Percentiles rank a stretch among this genome's conserved stretches.
phyloP scores from a whole-genome alignment of 2,329 filamentous ascomycete genomes.

The Pezicula carpinea region DNA sequence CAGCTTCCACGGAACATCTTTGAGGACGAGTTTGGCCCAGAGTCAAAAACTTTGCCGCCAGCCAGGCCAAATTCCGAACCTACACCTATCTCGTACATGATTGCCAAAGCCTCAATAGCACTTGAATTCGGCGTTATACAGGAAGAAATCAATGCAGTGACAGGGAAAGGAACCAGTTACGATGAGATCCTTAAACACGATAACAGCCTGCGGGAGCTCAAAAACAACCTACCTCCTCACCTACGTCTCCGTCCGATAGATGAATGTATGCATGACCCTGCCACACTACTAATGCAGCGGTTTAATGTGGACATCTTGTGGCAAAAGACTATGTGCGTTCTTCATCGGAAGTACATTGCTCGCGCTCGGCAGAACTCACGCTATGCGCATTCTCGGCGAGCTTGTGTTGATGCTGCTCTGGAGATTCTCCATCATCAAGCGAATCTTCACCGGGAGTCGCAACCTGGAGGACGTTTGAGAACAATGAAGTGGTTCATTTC shows the following conservation, averaged over 20 bases:
- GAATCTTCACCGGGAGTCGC: slow-evolving; percentile 70
- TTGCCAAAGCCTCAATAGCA: slow-evolving; percentile 65
- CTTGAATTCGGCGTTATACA: slow-evolving; percentile 68
- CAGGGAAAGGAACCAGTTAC: slow-evolving; percentile 50
- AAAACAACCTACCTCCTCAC: slow-evolving; percentile 71
- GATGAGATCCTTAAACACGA: slow-evolving; percentile 62
- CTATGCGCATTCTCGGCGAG: slow-evolving; percentile 78
- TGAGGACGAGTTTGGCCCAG: slow-evolving; percentile 72
- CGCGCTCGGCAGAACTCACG: slow-evolving; percentile 72
- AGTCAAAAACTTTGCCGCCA: slow-evolving; percentile 62
- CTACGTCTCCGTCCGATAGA: slow-evolving; percentile 72
- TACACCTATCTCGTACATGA: slow-evolving; percentile 76
- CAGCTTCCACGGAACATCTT: slow-evolving; percentile 73
- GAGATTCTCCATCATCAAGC: slow-evolving; percentile 74
- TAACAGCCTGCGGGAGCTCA: slow-evolving; percentile 54
- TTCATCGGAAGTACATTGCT: slow-evolving; percentile 84
- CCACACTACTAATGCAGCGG: slow-evolving; percentile 80
- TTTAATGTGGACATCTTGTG: slow-evolving; percentile 82
- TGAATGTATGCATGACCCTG: slow-evolving; percentile 69
- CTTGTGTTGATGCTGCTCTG: slow-evolving; percentile 82
- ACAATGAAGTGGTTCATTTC: slow-evolving; percentile 75
- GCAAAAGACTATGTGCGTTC: slow-evolving; percentile 80
- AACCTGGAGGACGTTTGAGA: slow-evolving; percentile 65
- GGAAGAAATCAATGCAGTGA: slow-evolving; percentile 54
- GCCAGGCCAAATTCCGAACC: slow-evolving; percentile 64